Base-by-base conservation (phyloP, 2,329 filamentous ascomycete genomes). In the Stenocarpella maydis region DNA sequence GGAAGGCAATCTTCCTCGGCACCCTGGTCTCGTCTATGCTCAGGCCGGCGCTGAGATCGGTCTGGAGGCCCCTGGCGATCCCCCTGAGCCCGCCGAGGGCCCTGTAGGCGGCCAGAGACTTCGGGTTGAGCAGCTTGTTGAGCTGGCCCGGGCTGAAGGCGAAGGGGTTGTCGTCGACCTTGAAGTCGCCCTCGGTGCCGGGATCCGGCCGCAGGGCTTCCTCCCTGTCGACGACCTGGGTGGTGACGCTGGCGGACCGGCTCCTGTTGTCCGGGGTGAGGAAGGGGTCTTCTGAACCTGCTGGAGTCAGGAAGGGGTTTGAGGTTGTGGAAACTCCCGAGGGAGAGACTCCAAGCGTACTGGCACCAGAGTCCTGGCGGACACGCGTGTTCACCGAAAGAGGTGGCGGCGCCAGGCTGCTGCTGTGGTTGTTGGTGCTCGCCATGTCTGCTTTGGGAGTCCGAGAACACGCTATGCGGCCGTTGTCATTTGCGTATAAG, bases 81-180 rank as follows among this genome's bases (percentile, higher is more conserved):
- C 92, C 92, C 24, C 80, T 81, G 10, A 95, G 77, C 52, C 92
- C 92, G 64, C 92, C 92, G 1, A 95, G 79, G 4, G 91, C 91
- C 73, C 91, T 87, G 71, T 94, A 93, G 2, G 91, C 92, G 19
- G 86, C 83, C 69, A 92, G 82, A 73, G 86, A 94, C 80, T 95
- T 95, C 0, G 92, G 92, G 71, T 94, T 94, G 60, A 93, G 83
- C n/a, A 95, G 81, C 79, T 94, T 95, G 70, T 87, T 89, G 75
- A 93, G 80, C 74, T 92, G 91, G 26, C 91, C 92, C 12, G 90
- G 90, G 0, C 89, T 86, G 74, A 91, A 93, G 10, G 90, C 91
- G 72, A 94, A 93, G 43, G 85, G 88, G 77, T 92, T 93, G 73
- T 90, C 82, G 65, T 90, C 84, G 12, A 90, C 86, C 52, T 86